Percentiles rank a stretch among this genome's conserved stretches.
phyloP scores from a whole-genome alignment of 2,329 filamentous ascomycete genomes.

The Ceratocystis harringtonii region DNA sequence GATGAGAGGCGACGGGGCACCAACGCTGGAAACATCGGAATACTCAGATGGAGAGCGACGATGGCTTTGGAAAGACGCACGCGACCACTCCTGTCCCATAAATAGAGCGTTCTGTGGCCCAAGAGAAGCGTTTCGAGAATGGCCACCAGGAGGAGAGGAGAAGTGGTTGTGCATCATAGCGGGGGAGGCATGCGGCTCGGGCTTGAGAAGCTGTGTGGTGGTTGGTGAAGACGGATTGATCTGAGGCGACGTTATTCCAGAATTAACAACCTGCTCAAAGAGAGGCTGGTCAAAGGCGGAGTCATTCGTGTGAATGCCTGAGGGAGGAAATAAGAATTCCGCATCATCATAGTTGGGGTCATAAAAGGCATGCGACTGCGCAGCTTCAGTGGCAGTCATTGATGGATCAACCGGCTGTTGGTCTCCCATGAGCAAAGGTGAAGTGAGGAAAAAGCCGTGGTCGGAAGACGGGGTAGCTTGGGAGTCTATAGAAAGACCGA shows the following conservation, averaged over 20 bases:
- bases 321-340: conserved; percentile 47
- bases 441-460: conserved; percentile 27
- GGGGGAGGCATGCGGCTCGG: conserved; percentile 35
- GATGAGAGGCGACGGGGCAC: conserved; percentile 57
- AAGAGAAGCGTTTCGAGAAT: conserved; percentile 42
- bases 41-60: conserved; percentile 77
- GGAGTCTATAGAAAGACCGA: conserved; percentile 44
- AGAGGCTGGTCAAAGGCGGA: conserved; percentile 48
- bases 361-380: conserved; percentile 28
- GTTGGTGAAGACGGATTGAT: conserved; percentile 39
- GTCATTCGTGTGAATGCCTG: conserved; percentile 30
- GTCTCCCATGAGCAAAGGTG: conserved; percentile 29
- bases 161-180: conserved; percentile 44
- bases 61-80: conserved; percentile 60
- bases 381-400: conserved; percentile 26
- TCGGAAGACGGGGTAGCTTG: conserved; percentile 20
- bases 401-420: conserved; percentile 29
- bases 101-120: conserved; percentile 43
- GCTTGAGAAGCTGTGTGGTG: conserved; percentile 39
- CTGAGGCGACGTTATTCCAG: conserved; percentile 40
- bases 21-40: conserved; percentile 77
- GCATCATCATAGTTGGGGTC: conserved; percentile 31
- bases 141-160: conserved; percentile 33
- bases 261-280: conserved; percentile 36
- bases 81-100: conserved; percentile 41